Conservation (phyloP, 768 basidiomycete species). For the Serpula lacrymans region DNA sequence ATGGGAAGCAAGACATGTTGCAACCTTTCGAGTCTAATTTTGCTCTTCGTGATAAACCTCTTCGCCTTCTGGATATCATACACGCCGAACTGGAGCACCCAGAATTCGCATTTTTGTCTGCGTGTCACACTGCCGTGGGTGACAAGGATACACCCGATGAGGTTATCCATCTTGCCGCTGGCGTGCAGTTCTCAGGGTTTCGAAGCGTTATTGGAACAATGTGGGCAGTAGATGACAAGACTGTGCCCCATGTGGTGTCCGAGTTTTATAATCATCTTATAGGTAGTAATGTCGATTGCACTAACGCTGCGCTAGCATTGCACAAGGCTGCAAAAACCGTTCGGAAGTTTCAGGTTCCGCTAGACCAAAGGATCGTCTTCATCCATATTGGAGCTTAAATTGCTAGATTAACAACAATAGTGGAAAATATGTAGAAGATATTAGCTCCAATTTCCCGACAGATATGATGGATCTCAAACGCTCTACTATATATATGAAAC, state of each 20-base stretch:
- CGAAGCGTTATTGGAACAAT: conserved; percentile 32
- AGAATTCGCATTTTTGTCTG: conserved; percentile 28
- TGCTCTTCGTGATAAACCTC: conserved; percentile 10
- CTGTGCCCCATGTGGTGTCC: conserved; percentile 16
- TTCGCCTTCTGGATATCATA: conserved; percentile 22
- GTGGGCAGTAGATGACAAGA: conserved; percentile 29
- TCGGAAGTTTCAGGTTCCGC: conserved; percentile 9
- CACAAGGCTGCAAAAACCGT: conserved; percentile 13
- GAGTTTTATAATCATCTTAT: conserved; percentile 22
- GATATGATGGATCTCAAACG: too few species aligned
- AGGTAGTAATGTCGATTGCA: conserved; percentile 9
- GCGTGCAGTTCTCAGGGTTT: conserved; percentile 27
- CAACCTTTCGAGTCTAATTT: conserved; percentile 19
- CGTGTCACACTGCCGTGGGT: conserved; percentile 25
- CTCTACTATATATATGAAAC: too few species aligned
- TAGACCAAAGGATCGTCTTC: conserved; percentile 24
- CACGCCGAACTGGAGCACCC: conserved; percentile 7
- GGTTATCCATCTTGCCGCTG: conserved; percentile 28
- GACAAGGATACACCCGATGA: conserved; percentile 21
- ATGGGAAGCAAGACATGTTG: conserved; percentile 13
- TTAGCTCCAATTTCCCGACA: too few species aligned
- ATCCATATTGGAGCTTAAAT: conserved; percentile 22
- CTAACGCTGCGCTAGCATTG: conserved; percentile 16
- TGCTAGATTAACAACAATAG: too few species aligned
- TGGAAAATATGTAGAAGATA: too few species aligned